phyloP scores from a whole-genome alignment of 257 asterid genomes.

The Echites panduratus region DNA sequence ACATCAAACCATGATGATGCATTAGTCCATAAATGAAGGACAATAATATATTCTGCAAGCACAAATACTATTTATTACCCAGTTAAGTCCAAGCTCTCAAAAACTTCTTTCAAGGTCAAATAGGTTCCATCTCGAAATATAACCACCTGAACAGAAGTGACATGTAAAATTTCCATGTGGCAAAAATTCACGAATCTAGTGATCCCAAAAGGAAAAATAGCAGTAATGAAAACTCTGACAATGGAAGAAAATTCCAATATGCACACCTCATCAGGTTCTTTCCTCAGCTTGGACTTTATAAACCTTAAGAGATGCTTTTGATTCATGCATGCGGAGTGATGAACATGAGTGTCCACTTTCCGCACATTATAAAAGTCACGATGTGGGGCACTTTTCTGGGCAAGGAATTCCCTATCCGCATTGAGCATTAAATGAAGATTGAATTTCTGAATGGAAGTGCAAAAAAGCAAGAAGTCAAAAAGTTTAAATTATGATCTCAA shows the following conservation, averaged over 20 bases:
- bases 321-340: conserved; percentile 99
- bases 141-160: conserved; percentile 57
- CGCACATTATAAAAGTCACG: conserved; percentile 97
- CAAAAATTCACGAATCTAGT: background rate
- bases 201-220: background rate
- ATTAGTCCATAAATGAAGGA: conserved; percentile 5
- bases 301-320: conserved; percentile 94
- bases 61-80: conserved; percentile 50
- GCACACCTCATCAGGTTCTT: conserved; percentile 94
- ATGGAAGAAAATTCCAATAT: conserved; percentile 8
- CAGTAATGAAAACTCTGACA: conserved; percentile 10
- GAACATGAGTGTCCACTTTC: conserved; percentile 97
- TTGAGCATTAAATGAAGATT: conserved; percentile 98
- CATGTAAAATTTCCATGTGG: conserved; percentile 1
- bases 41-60: conserved; percentile 1
- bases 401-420: conserved; percentile 96
- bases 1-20: conserved; percentile 5
- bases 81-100: conserved; percentile 90
- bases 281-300: conserved; percentile 88
- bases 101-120: conserved; percentile 83
- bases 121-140: conserved; percentile 90
- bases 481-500: conserved; percentile 7
- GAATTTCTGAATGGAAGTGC: conserved; percentile 63
- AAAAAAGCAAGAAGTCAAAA: conserved; percentile 3
- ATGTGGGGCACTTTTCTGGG: conserved; percentile 99